These are phyloP conservation scores for Venturia nashicola DNA, from an alignment of 2,329 filamentous ascomycete species.

Conservation along the genomic window DNA sequence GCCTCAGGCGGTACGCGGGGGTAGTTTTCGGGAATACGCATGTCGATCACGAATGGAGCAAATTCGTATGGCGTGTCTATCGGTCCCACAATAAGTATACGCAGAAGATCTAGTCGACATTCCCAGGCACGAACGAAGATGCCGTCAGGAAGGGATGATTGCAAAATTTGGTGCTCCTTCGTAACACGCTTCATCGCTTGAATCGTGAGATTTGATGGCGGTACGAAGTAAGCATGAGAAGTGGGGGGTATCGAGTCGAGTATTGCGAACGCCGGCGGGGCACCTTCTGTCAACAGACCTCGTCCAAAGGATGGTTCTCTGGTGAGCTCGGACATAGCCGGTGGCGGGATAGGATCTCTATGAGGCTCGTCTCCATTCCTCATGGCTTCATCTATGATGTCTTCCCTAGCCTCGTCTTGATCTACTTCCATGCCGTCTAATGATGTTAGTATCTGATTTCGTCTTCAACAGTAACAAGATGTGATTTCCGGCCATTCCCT, in stretches of 20 bases:
- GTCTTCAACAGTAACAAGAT: neutral
- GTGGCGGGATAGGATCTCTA: neutral
- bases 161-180: constrained; percentile 48
- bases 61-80: constrained; percentile 48
- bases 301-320: constrained; percentile 3
- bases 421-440: neutral
- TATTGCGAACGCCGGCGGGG: constrained; percentile 20
- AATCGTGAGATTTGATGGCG: constrained; percentile 32
- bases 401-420: neutral
- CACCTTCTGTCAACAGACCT: constrained; percentile 10
- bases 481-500: neutral
- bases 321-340: neutral
- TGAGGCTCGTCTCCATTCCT: neutral
- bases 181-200: constrained; percentile 36
- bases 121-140: constrained; percentile 50
- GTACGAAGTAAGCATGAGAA: constrained; percentile 25
- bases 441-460: neutral
- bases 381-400: neutral
- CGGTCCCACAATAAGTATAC: constrained; percentile 46
- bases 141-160: constrained; percentile 38
- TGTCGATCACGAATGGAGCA: constrained; percentile 49
- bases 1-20: constrained; percentile 41
- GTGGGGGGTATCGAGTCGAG: constrained; percentile 23
- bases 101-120: constrained; percentile 43
- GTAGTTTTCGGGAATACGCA: constrained; percentile 38